Conservation (phyloP, 345 rosid genomes). For the Geranium rotundifolium region DNA sequence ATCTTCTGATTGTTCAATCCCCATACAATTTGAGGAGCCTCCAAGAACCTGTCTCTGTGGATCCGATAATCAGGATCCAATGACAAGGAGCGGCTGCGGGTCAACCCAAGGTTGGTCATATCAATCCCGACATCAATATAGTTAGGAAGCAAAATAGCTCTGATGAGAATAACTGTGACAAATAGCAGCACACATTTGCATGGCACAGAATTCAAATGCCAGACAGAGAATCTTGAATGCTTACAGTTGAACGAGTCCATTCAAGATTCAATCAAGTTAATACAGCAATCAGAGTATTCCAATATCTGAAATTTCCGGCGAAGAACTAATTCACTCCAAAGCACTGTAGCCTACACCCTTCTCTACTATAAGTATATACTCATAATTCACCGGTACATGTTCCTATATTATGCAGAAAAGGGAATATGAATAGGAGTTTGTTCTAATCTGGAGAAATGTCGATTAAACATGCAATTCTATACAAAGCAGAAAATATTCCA, state of each 20-base stretch:
- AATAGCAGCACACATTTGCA: slow-evolving; percentile 51
- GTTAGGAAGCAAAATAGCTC: slow-evolving; percentile 32
- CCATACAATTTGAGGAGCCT: slow-evolving; percentile 96
- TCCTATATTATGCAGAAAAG: too few species aligned
- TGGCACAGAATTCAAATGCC: slow-evolving; percentile 27
- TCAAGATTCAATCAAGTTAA: not conserved
- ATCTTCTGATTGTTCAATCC: slow-evolving; percentile 97
- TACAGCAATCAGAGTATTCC: not conserved
- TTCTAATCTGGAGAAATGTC: too few species aligned
- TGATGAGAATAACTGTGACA: slow-evolving; percentile 36
- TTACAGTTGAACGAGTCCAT: slow-evolving; percentile 22
- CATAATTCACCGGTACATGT: too few species aligned
- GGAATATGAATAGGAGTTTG: too few species aligned
- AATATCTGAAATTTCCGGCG: not conserved
- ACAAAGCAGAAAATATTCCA: too few species aligned
- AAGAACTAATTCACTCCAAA: too few species aligned
- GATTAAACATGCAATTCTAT: too few species aligned
- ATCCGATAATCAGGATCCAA: slow-evolving; percentile 24
- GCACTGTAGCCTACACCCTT: too few species aligned
- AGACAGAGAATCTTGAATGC: slow-evolving; percentile 20
- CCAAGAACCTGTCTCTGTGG: slow-evolving; percentile 52
- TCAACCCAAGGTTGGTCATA: slow-evolving; percentile 9
- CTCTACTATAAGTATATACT: too few species aligned
- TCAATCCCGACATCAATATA: slow-evolving; percentile 7
- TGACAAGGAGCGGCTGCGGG: slow-evolving; percentile 14